Evolutionary conservation across 192 early-diverging fungal genomes (phyloP).

Genomic region (Backusella australiensis): DNA sequence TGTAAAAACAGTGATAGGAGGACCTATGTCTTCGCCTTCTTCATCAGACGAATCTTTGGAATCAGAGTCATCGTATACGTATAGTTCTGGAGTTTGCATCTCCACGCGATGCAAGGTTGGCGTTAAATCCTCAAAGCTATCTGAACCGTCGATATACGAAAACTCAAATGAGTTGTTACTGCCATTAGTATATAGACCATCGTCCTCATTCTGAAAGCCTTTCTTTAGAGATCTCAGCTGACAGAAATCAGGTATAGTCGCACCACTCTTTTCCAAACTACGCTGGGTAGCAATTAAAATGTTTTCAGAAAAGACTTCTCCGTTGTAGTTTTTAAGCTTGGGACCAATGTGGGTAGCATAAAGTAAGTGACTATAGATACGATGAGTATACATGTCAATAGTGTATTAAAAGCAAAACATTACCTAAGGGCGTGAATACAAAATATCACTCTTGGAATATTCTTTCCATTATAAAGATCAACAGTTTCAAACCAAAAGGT

Average conservation of each 20-base stretch:
- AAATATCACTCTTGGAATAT: constrained; percentile 98
- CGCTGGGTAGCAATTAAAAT: constrained; percentile 76
- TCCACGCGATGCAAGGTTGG: background rate
- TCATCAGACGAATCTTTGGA: constrained; percentile 3
- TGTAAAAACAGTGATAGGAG: background rate
- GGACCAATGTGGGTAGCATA: constrained; percentile 82
- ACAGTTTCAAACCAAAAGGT: constrained; percentile 98
- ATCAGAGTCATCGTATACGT: background rate
- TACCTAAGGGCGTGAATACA: constrained; percentile 95
- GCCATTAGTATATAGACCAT: background rate
- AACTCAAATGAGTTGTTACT: background rate
- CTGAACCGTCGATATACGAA: background rate
- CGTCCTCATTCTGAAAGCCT: constrained; percentile 39
- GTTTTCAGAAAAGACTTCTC: constrained; percentile 86
- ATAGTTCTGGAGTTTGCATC: background rate
- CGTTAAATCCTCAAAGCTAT: background rate
- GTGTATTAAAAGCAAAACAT: background rate
- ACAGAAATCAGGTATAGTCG: constrained; percentile 87
- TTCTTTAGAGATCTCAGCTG: constrained; percentile 68
- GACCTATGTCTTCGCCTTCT: background rate
- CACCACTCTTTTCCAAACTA: constrained; percentile 77
- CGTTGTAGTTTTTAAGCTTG: constrained; percentile 90
- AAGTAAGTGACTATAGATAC: constrained; percentile 75
- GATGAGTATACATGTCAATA: background rate
- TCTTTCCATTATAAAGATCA: constrained; percentile 98